These are phyloP conservation scores for Leucocoprinus sp. DNA, from an alignment of 768 basidiomycete genomes.

Conservation along the genomic window DNA sequence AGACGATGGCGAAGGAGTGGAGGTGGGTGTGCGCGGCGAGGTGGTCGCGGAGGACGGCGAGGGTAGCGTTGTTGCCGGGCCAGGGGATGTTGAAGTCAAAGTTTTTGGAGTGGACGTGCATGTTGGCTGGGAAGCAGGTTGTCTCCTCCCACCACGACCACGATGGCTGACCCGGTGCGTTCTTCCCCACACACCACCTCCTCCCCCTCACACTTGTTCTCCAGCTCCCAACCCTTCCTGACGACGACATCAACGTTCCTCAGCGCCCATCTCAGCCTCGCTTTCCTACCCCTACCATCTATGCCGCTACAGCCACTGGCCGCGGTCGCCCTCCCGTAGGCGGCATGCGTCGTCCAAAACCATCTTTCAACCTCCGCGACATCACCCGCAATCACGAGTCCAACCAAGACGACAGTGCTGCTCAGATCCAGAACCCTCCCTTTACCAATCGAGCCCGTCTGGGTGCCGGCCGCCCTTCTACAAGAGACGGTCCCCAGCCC, in stretches of 20 bases:
- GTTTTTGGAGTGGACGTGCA: no score
- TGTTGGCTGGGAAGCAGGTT: background rate
- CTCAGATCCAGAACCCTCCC: conserved; percentile 1
- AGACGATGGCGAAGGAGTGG: conserved; percentile 77
- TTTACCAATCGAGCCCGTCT: conserved; percentile 6
- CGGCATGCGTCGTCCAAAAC: conserved; percentile 43
- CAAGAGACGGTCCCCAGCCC: background rate
- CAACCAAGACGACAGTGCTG: background rate
- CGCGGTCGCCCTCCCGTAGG: conserved; percentile 13
- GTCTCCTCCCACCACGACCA: no score
- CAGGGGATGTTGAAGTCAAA: conserved; percentile 38
- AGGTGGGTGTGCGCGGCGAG: conserved; percentile 74
- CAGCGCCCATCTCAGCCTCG: conserved; percentile 3
- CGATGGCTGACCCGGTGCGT: no score
- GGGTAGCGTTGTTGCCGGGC: conserved; percentile 51
- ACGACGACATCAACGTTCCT: conserved; percentile 4
- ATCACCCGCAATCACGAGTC: conserved; percentile 22
- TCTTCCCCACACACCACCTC: conserved; percentile 15
- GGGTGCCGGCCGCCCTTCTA: conserved; percentile 44
- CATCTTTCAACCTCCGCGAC: conserved; percentile 55
- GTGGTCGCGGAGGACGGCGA: conserved; percentile 47
- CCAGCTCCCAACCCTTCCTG: conserved; percentile 1
- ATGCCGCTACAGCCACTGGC: conserved; percentile 16
- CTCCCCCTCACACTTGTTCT: background rate
- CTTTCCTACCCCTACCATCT: conserved; percentile 9